Base-by-base conservation (phyloP, 106 monocot genomes). In the Agapanthus africanus region DNA sequence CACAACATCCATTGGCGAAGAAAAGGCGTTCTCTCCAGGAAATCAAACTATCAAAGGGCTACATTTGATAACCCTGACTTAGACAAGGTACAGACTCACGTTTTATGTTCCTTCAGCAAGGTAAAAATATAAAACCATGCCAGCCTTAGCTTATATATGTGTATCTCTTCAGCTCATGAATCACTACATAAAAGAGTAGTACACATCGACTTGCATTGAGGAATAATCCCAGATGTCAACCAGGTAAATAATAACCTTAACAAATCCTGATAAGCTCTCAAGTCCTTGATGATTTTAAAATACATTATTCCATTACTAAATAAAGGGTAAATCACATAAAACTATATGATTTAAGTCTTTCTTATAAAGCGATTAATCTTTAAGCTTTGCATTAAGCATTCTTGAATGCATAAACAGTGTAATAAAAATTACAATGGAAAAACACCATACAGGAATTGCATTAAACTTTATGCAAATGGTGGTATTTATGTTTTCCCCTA, bases 161-260 rank as follows among this genome's bases (percentile, higher is more conserved):
- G 66, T 30, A 41, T 33, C 8, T 28, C 30, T 68, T 42, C 66
- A 74, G 74, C 40, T 74, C 31, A 67, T 74, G 56, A 74, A 95
- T 69, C 91, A 91, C 79, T 95, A 95, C 54, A 84, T 95, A 2
- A 84, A 76, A 33, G 91, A 91, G 77, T 91, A 91, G 70, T 95
- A 95, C 76, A 95, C 95, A 22, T 60, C 91, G 83, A 91, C 91
- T 7, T 95, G 91, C 84, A 95, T 91, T 1, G 95, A 74, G 95
- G 95, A 65, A 95, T 95, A 91, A 91, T 95, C 18, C 95, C 95
- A n/a, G 88, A 95, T 74, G 95, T 95, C 28, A 91, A 91, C 74
- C 95, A 91, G 95, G 90, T 94, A 68, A 40, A 26, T 41, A 66
- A 11, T n/a, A 66, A 16, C 14, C 11, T 15, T 6, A 41, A 36